A percentile compares a stretch with the other conserved stretches of the same genome.
Conservation (phyloP, 2,329 filamentous ascomycete species). For the Cercospora brassicicola region DNA sequence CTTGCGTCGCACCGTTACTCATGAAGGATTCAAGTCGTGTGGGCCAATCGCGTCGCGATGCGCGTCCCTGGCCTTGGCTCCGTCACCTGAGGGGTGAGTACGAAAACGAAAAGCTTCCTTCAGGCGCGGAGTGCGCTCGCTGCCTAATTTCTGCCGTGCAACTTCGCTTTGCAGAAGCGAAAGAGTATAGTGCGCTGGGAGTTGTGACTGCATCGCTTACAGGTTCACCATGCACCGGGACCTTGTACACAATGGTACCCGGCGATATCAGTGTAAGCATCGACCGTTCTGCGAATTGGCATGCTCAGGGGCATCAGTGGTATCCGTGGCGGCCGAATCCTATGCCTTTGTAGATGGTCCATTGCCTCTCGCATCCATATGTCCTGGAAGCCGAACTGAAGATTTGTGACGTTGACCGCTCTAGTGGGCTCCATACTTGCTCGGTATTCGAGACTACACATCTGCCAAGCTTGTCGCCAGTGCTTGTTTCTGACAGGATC, state of each 20-base stretch:
- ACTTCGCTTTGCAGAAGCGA: not conserved
- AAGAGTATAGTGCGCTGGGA: not conserved
- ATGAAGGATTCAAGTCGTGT: not conserved
- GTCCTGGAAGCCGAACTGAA: constrained; percentile 11
- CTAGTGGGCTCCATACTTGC: not conserved
- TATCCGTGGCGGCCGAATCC: not conserved
- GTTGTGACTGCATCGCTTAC: not conserved
- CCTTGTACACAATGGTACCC: constrained; percentile 17
- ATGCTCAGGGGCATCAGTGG: not conserved
- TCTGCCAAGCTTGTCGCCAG: constrained; percentile 1
- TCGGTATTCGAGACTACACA: not conserved
- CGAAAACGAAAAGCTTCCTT: not conserved
- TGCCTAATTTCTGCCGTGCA: not conserved
- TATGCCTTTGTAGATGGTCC: not conserved
- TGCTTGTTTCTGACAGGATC: not conserved
- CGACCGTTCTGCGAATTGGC: constrained; percentile 7
- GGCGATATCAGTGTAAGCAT: constrained; percentile 14
- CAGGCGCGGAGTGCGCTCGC: not conserved
- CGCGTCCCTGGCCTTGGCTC: not conserved
- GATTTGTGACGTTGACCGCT: not conserved
- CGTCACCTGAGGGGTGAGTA: not conserved
- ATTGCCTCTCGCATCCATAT: constrained; percentile 13
- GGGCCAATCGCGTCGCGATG: not conserved
- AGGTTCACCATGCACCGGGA: not conserved
- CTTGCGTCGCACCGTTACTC: not conserved